A percentile compares a stretch with the other conserved stretches of the same genome.
These are phyloP conservation scores for Chenopodium berlandieri DNA, from an alignment of 148 eudicot species.

Conservation along the genomic window DNA sequence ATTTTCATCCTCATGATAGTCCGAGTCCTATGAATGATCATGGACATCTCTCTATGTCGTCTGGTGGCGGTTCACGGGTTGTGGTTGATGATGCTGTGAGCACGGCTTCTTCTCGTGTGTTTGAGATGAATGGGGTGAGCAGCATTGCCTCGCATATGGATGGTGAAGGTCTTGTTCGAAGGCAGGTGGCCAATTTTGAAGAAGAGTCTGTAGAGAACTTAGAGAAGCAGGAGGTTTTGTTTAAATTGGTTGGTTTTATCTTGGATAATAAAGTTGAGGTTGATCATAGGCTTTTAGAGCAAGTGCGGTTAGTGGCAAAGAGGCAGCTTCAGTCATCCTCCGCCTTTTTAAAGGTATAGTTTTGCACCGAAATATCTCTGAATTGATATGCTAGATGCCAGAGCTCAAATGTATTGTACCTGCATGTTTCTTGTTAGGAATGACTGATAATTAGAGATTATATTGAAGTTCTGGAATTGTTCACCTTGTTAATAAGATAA, in stretches of 20 bases:
- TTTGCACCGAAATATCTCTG: background rate
- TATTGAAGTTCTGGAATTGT: background rate
- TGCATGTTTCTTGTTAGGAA: background rate
- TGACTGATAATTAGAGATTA: background rate
- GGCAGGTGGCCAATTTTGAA: constrained; percentile 53
- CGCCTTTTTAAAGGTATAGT: constrained; percentile 68
- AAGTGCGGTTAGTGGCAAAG: constrained; percentile 65
- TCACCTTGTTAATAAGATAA: background rate
- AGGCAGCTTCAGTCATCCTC: constrained; percentile 68
- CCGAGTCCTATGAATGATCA: constrained; percentile 46
- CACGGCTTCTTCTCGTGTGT: constrained; percentile 40
- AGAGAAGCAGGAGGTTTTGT: constrained; percentile 74
- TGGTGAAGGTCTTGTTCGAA: constrained; percentile 39
- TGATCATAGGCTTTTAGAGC: constrained; percentile 66
- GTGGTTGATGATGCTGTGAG: constrained; percentile 43
- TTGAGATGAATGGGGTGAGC: constrained; percentile 50
- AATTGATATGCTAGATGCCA: background rate
- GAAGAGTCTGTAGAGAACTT: constrained; percentile 75
- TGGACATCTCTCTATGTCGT: constrained; percentile 52
- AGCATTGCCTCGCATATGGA: constrained; percentile 25
- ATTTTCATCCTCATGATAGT: constrained; percentile 42
- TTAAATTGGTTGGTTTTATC: constrained; percentile 58
- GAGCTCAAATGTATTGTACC: background rate
- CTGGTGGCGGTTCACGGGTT: constrained; percentile 42
- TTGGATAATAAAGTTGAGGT: constrained; percentile 53